Evolutionary conservation across 1,139 yeast genomes (phyloP).

Genomic region (Suhomyces yuchorum): DNA sequence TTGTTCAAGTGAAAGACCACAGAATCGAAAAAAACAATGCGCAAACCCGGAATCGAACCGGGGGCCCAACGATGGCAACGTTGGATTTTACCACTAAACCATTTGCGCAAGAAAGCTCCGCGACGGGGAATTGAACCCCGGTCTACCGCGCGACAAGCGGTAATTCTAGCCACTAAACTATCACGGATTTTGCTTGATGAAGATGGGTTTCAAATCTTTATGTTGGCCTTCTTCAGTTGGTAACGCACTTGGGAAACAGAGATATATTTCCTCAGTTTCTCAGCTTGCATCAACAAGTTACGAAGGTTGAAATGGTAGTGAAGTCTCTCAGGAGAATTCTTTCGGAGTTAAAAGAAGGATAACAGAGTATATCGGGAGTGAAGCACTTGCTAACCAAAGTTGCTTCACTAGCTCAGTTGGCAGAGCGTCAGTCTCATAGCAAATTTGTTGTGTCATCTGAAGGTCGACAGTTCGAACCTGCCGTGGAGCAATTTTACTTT

Average conservation of each 20-base stretch:
- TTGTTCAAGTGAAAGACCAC: no score
- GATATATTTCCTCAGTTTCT: no score
- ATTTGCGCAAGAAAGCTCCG: slow-evolving; percentile 40
- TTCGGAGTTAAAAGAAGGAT: no score
- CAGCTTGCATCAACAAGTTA: no score
- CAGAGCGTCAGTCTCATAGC: slow-evolving; percentile 54
- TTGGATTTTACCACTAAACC: slow-evolving; percentile 15
- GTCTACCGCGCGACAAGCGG: slow-evolving; percentile 63
- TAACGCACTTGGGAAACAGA: no score
- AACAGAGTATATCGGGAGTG: background rate
- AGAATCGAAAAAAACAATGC: slow-evolving; percentile 6
- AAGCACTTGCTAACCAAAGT: background rate
- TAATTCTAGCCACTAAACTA: slow-evolving; percentile 36
- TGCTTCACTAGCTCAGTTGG: slow-evolving; percentile 55
- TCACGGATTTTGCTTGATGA: slow-evolving; percentile 10
- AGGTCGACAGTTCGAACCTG: slow-evolving; percentile 60
- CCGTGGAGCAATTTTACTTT: slow-evolving; percentile 48
- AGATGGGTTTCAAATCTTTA: background rate
- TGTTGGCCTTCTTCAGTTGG: no score
- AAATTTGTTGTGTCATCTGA: slow-evolving; percentile 43
- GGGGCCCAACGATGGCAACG: slow-evolving; percentile 16
- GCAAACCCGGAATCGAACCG: slow-evolving; percentile 16
- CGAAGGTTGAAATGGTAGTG: no score
- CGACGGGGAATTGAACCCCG: slow-evolving; percentile 74
- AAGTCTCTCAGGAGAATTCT: no score